Evolutionary conservation across 1,284 basidiomycete species (phyloP).

Genomic region (Inonotus obliquus): DNA sequence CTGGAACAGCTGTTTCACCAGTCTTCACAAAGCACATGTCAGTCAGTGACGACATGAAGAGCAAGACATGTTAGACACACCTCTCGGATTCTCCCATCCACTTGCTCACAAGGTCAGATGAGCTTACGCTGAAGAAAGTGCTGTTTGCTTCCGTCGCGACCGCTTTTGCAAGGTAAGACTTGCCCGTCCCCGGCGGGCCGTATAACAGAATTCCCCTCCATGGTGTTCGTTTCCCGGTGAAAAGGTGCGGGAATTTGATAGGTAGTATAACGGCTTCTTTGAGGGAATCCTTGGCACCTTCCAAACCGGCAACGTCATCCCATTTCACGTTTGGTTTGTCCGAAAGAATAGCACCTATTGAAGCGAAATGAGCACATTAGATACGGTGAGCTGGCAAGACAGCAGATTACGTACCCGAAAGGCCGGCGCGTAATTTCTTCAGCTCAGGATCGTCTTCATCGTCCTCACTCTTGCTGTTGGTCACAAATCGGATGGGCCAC

Average conservation of each 20-base stretch:
- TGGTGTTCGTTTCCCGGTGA: slow-evolving; percentile 96
- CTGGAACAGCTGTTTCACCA: slow-evolving; percentile 95
- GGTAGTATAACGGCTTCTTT: slow-evolving; percentile 99
- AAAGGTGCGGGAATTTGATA: slow-evolving; percentile 98
- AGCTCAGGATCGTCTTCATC: slow-evolving; percentile 87
- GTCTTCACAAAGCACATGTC: slow-evolving; percentile 38
- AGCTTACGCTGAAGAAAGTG: slow-evolving; percentile 97
- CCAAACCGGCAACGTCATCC: slow-evolving; percentile 97
- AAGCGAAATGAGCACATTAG: neutral
- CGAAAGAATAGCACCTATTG: slow-evolving; percentile 73
- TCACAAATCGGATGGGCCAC: neutral
- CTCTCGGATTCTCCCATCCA: slow-evolving; percentile 99
- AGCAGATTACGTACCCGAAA: slow-evolving; percentile 47
- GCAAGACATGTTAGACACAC: slow-evolving; percentile 40
- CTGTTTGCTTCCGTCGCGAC: slow-evolving; percentile 99
- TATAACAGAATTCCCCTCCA: slow-evolving; percentile 96
- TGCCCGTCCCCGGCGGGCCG: slow-evolving; percentile 94
- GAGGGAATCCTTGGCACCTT: slow-evolving; percentile 90
- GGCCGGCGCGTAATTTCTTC: slow-evolving; percentile 89
- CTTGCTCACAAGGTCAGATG: slow-evolving; percentile 94
- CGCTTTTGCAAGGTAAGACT: slow-evolving; percentile 94
- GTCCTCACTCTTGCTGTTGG: slow-evolving; percentile 55
- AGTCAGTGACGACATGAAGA: neutral
- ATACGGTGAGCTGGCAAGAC: neutral
- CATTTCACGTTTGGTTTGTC: slow-evolving; percentile 97